Evolutionary conservation across 495 filamentous ascomycete species (phyloP), one percentile per base, ranked within the genome.

Genomic region (Hyaloscypha finlandica): DNA sequence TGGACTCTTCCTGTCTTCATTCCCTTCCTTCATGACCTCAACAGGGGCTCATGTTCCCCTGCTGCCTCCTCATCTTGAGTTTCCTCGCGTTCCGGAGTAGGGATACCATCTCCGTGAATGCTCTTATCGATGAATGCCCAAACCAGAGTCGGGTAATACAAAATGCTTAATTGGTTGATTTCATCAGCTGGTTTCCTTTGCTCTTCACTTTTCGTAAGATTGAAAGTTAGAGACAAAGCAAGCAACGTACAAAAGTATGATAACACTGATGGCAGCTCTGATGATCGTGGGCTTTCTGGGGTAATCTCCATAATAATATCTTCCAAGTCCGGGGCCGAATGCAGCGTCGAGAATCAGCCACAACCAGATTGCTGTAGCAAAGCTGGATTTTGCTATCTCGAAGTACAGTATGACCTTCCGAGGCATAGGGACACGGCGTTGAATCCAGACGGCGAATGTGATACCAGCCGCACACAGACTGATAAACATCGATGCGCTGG

Each of bases 291-390:
- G 42, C 48, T 31, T 25, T 22, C 51, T 62, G 4, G 11, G 8
- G 12, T 12, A 19, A 32, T 39, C 4, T 12, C 6, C 33, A 2
- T 11, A 16, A 63, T 63, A 65, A 63, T 63, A 65, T 32, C 54
- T 60, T 19, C 14, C 0, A 14, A 39, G 51, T 4, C 16, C 20
- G 6, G 63, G 64, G 6, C 45, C 63, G 52, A 70, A 57, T 6
- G 63, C 63, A 1, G 54, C 66, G 35, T 70, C 68, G 35, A 70
- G 42, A 0, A 70, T 35, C 39, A 73, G 37, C 73, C 73, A 75
- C 6, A 71, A 4, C 73, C 73, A 75, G 25, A 71, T 32, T 14
- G 59, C 66, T 39, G 73, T 71, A 16, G 70, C 71, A 37, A 75
- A 51, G 0, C 8, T 51, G 11, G 68, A 57, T 37, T 75, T 75